Evolutionary conservation across 2,329 filamentous ascomycete species (phyloP).

Genomic region (Aotearoamyces nothofagi): DNA sequence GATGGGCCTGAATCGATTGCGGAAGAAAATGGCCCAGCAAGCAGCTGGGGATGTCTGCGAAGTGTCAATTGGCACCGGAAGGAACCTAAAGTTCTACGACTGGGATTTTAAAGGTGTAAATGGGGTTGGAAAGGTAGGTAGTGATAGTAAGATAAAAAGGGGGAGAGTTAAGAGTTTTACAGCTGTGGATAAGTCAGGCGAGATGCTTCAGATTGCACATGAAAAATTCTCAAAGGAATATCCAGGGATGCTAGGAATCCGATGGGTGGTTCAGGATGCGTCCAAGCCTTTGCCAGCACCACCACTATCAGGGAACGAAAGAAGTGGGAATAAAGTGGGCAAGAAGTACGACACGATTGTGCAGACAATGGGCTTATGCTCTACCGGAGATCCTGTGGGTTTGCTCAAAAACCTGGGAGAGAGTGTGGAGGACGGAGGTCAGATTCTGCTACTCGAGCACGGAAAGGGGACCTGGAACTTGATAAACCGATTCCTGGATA

Average conservation of each 20-base stretch:
- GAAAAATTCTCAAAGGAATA: constrained; percentile 30
- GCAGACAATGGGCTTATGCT: constrained; percentile 51
- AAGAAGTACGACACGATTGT: constrained; percentile 42
- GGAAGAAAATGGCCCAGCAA: constrained; percentile 29
- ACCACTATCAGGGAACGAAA: constrained; percentile 11
- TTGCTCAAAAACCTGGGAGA: constrained; percentile 38
- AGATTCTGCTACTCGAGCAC: constrained; percentile 47
- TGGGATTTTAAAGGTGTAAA: constrained; percentile 26
- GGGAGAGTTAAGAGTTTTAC: constrained; percentile 37
- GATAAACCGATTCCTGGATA: constrained; percentile 40
- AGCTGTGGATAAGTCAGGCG: constrained; percentile 42
- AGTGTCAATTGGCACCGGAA: constrained; percentile 45
- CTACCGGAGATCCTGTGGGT: constrained; percentile 37
- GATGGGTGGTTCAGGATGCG: constrained; percentile 20
- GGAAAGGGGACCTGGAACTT: constrained; percentile 38
- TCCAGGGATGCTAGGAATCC: constrained; percentile 26
- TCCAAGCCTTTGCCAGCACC: constrained; percentile 11
- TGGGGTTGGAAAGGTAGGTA: constrained; percentile 10
- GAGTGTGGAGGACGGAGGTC: constrained; percentile 36
- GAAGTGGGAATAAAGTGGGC: constrained; percentile 8
- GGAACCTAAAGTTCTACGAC: constrained; percentile 43
- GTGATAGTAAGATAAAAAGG: constrained; percentile 11
- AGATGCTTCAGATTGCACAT: constrained; percentile 44
- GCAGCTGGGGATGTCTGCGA: constrained; percentile 44
- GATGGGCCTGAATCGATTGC: constrained; percentile 37